Evolutionary conservation across 257 asterid genomes (phyloP), one percentile per base, ranked within the genome.

Genomic region (Nicotiana benthamiana): DNA sequence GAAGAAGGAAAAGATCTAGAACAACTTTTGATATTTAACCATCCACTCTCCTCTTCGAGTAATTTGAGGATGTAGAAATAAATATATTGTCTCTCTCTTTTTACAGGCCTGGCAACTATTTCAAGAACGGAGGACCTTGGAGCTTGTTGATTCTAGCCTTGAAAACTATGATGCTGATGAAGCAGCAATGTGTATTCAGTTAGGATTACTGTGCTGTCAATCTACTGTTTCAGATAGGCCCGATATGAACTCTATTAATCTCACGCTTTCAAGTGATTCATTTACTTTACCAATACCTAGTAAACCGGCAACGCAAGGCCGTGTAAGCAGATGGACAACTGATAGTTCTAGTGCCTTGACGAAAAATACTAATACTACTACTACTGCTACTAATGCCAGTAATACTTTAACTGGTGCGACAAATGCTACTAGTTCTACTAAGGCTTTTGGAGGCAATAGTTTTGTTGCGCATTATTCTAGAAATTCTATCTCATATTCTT

Each of bases 121-220:
- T 81, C 92, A 89, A 87, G 87, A 75, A 2, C 86, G 87, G 53
- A 89, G 78, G 56, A 62, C 90, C 20, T 40, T 86, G 83, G 93
- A 91, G 68, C 79, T 94, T 66, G 91, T 89, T 3, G 97, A 91
- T 82, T 46, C 83, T 63, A 80, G 86, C 77, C 93, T 94, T 1
- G 85, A 83, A 30, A 83, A 79, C 36, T 88, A 30, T 75, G 84
- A 80, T 81, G 76, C 36, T 0, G 94, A 84, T 10, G 97, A 94
- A 88, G 95, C 88, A 43, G 86, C 87, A 40, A 80, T 92, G 86
- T 94, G 92, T 84, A 82, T 89, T 77, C 97, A 91, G 54, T 72
- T 94, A 75, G 98, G 97, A 56, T 82, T 94, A 63, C 87, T 94
- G 54, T 92, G 98, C 85, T 94, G 98, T 82, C 98, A 94, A 89